These are phyloP conservation scores for Saccharomyces hybrid DNA, from an alignment of 1,139 yeast genomes.

Conservation along the genomic window DNA sequence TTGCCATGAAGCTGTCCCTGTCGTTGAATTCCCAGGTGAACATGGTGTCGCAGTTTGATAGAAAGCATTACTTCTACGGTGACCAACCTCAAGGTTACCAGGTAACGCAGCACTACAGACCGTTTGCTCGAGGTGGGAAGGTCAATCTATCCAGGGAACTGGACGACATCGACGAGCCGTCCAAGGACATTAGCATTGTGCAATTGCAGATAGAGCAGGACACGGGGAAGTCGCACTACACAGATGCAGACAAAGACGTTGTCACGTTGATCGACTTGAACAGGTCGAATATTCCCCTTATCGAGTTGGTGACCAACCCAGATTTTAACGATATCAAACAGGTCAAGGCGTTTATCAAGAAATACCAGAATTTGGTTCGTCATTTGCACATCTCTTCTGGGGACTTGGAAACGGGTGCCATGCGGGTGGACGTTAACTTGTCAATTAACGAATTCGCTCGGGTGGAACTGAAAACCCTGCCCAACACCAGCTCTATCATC, in stretches of 20 bases:
- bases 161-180: conserved; percentile 45
- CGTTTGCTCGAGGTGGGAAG: conserved; percentile 65
- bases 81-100: conserved; percentile 97
- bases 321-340: conserved; percentile 64
- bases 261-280: conserved; percentile 63
- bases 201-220: conserved; percentile 92
- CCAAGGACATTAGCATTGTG: conserved; percentile 45
- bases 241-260: conserved; percentile 31
- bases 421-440: conserved; percentile 89
- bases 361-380: conserved; percentile 65
- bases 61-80: conserved; percentile 93
- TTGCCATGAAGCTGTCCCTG: conserved; percentile 66
- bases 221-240: conserved; percentile 74
- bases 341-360: conserved; percentile 71
- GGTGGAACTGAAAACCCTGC: conserved; percentile 82
- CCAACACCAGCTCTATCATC: conserved; percentile 76
- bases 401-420: conserved; percentile 88
- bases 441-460: conserved; percentile 65
- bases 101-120: conserved; percentile 81
- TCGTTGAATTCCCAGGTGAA: conserved; percentile 61
- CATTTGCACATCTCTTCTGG: conserved; percentile 75
- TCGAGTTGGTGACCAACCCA: conserved; percentile 88
- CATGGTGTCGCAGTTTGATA: conserved; percentile 59
- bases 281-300: conserved; percentile 76
- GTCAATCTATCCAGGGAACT: conserved; percentile 41